Conservation (phyloP, 192 early-diverging fungal genomes). For the Glomus cerebriforme region DNA sequence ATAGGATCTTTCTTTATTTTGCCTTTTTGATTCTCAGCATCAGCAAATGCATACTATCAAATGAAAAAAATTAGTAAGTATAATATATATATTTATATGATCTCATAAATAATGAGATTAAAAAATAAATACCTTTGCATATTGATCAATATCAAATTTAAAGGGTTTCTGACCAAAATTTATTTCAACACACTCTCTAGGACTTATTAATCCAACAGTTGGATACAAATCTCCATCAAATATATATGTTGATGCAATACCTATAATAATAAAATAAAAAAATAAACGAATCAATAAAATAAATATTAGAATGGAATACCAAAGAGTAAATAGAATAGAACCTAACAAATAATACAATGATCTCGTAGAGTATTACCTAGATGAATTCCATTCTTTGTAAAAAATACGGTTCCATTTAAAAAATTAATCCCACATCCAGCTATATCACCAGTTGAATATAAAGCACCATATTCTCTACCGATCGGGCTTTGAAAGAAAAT, state of each 20-base stretch:
- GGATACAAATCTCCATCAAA: conserved; percentile 59
- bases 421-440: conserved; percentile 95
- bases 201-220: conserved; percentile 69
- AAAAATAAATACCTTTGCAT: conserved; percentile 48
- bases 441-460: conserved; percentile 84
- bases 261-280: conserved; percentile 8
- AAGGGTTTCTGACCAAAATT: conserved; percentile 79
- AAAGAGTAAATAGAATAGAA: background rate
- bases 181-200: conserved; percentile 66
- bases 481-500: conserved; percentile 43
- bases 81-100: too few species aligned
- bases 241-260: conserved; percentile 41
- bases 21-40: background rate
- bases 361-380: conserved; percentile 46
- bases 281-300: background rate
- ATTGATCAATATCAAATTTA: conserved; percentile 70
- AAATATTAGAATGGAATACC: too few species aligned
- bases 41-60: background rate
- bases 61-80: background rate
- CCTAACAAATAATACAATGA: background rate
- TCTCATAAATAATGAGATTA: background rate
- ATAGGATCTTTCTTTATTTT: background rate
- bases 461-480: conserved; percentile 84
- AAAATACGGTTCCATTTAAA: conserved; percentile 70
- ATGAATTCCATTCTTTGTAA: conserved; percentile 90